Evolutionary conservation across 1,139 yeast genomes (phyloP).

Genomic region (Petasospora rhodanensis): DNA sequence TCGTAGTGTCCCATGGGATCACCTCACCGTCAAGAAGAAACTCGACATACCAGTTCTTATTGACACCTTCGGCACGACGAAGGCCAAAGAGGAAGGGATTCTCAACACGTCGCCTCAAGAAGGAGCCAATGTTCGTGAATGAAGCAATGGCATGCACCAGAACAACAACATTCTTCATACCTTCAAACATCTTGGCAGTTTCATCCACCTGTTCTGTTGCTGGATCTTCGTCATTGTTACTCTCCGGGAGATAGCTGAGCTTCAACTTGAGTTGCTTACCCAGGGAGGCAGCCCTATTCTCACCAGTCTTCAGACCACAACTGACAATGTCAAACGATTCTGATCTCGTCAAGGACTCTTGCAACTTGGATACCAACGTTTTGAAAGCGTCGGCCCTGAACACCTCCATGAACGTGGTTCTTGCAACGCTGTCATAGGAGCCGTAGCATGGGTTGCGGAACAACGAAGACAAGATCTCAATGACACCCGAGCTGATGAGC

Average conservation of each 20-base stretch:
- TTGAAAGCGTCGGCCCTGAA: conserved; percentile 42
- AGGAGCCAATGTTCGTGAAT: conserved; percentile 64
- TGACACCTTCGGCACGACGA: conserved; percentile 10
- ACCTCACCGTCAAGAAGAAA: conserved; percentile 59
- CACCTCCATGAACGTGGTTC: conserved; percentile 42
- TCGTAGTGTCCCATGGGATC: conserved; percentile 66
- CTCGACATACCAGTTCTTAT: conserved; percentile 44
- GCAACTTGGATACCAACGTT: conserved; percentile 51
- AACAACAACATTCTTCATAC: conserved; percentile 41
- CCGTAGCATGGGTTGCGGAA: conserved; percentile 31
- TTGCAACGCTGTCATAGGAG: conserved; percentile 31
- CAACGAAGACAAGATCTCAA: conserved; percentile 41
- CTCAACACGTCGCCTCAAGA: conserved; percentile 41
- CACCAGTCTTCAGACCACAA: conserved; percentile 40
- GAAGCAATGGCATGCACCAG: conserved; percentile 92
- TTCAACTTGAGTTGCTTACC: conserved; percentile 68
- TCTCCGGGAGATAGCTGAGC: conserved; percentile 30
- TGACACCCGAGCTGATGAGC: conserved; percentile 63
- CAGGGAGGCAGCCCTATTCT: conserved; percentile 50
- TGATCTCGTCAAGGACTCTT: conserved; percentile 69
- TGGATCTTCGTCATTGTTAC: conserved; percentile 22
- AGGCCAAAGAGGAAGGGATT: conserved; percentile 15
- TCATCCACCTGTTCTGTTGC: conserved; percentile 1
- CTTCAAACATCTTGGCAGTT: conserved; percentile 17
- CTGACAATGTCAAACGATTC: conserved; percentile 74